Evolutionary conservation across 345 rosid genomes (phyloP).

Genomic region (Ailanthus altissimus): DNA sequence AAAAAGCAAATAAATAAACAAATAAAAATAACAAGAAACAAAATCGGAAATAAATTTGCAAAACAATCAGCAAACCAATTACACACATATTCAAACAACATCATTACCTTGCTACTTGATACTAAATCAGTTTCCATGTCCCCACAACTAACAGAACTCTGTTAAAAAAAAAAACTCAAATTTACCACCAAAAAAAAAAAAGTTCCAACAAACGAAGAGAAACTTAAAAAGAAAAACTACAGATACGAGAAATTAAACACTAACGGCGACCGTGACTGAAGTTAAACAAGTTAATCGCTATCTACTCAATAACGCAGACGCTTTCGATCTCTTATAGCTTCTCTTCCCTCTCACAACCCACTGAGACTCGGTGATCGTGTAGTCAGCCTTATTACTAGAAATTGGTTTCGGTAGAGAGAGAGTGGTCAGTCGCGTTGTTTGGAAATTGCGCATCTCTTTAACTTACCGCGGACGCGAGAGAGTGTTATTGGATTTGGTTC

Average conservation of each 20-base stretch:
- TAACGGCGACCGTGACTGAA: background rate
- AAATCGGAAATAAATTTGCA: background rate
- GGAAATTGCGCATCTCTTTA: background rate
- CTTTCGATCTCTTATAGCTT: background rate
- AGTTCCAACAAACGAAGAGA: no score
- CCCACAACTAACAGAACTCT: background rate
- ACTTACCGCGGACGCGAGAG: constrained; percentile 3
- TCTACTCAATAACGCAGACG: background rate
- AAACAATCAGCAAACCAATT: background rate
- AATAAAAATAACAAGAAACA: background rate
- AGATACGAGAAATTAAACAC: background rate
- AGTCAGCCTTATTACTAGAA: background rate
- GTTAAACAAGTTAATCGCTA: background rate
- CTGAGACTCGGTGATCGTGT: no score
- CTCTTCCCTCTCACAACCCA: no score
- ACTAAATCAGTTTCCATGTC: constrained; percentile 13
- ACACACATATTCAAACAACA: background rate
- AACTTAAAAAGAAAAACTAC: background rate
- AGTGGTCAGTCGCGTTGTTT: background rate
- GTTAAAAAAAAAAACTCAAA: background rate
- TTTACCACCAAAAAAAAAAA: background rate
- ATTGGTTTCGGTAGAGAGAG: background rate
- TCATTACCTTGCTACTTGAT: constrained; percentile 4
- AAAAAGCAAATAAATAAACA: background rate
- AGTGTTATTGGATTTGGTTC: background rate